These are phyloP conservation scores for Citrus inodora DNA, from an alignment of 345 rosid species.

Conservation along the genomic window DNA sequence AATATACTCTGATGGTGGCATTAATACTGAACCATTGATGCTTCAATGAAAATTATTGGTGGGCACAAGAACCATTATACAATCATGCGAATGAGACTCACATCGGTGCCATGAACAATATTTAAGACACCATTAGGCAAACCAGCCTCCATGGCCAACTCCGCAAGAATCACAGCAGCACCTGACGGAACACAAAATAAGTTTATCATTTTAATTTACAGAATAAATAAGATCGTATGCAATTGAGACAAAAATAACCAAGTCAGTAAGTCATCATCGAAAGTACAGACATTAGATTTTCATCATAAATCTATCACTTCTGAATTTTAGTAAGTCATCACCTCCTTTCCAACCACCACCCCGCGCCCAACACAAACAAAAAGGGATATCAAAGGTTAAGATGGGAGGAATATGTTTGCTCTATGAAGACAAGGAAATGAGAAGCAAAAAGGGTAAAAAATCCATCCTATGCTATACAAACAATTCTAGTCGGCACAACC, in stretches of 20 bases:
- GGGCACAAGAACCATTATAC: neutral
- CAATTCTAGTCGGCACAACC: neutral
- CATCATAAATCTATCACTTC: neutral
- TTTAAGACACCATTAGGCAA: conserved; percentile 88
- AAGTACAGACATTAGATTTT: neutral
- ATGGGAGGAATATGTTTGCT: neutral
- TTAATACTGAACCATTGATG: neutral
- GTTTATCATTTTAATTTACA: conserved; percentile 9
- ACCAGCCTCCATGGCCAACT: conserved; percentile 94
- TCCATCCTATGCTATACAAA: neutral
- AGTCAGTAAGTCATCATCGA: neutral
- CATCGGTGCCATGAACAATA: conserved; percentile 88
- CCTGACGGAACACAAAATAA: conserved; percentile 40
- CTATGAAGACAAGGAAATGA: neutral
- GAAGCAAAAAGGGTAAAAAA: neutral
- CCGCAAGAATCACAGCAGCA: conserved; percentile 87
- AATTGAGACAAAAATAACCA: neutral
- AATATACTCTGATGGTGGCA: neutral
- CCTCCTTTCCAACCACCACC: too few relatives aligned
- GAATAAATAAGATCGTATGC: neutral
- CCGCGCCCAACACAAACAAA: too few relatives aligned
- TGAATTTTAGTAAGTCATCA: neutral
- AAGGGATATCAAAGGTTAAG: neutral
- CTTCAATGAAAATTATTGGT: neutral
- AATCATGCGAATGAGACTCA: conserved; percentile 25